Base-by-base conservation (phyloP, 2,329 filamentous ascomycete species). In the Plenodomus biglobosus region DNA sequence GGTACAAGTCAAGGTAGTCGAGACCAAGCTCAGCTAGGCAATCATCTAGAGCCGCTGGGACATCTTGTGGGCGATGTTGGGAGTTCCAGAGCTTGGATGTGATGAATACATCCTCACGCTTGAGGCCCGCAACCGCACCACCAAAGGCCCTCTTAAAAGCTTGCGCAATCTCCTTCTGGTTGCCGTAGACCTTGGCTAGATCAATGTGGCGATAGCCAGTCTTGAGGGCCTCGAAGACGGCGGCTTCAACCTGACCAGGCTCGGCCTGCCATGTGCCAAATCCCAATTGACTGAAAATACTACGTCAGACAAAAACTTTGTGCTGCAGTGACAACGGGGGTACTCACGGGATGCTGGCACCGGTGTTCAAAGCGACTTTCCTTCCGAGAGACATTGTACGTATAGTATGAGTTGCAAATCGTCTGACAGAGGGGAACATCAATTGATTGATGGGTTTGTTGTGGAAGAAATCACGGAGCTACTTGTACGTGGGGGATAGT, bases 61-160 rank as follows among this genome's bases (percentile, higher is more conserved):
- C 90, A 61, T 81, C 80, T 38, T 62, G 43, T 17, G 61, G 59
- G 65, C 91, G 86, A 78, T 95, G 89, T 81, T 90, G 94, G 59
- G 85, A 85, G 78, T 92, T 91, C 90, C 90, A 95, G 50, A 95
- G 85, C 80, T 95, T 95, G 72, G 87, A 90, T 57, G 91, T 65
- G 48, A 66, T 61, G 53, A 65, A 66, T 37, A 66, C 47, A 22
- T 65, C 60, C 39, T 66, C 89, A 32, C 63, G 59, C 53, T 63
- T 62, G 32, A 64, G 46, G 22, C 50, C 51, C 2, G 84, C 78
- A 3, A 88, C 70, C 42, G 80, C 80, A 40, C 53, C 59, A 38
- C 48, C 52, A 35, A 65, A 65, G 8, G 61, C 60, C 54, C 55
- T 59, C 55, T 66, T 65, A 39, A 67, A 51, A 6, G 57, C 64